Evolutionary conservation across 352 stramenopile species (phyloP), one percentile per base, ranked within the genome.

Genomic region (Hyaloperonospora brassicae): DNA sequence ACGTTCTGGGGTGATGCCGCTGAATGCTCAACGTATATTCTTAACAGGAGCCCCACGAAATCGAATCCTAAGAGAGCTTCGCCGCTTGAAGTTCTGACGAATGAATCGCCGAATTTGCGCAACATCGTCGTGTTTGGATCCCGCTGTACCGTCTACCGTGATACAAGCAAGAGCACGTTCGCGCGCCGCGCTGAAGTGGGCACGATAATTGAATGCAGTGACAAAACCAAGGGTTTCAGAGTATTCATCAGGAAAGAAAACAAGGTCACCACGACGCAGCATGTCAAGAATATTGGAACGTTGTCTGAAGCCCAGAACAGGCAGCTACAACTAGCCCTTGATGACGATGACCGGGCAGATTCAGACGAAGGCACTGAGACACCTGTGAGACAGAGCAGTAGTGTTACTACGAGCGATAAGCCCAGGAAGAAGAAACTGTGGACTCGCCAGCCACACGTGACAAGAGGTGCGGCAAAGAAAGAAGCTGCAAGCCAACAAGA

Each of bases 1-100:
- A 41, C 14, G 6, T 66, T 66, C 46, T 73, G 64, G 59, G 55
- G 62, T 1, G 48, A 72, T 25, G 62, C 66, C 0, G 56, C 44
- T 5, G 45, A 67, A 35, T 68, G 67, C 27, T 61, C 54, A 0
- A 46, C 48, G 2, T 70, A 70, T 27, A 50, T 72, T 1, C 36
- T 72, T 11, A 76, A 67, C 24, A 17, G 62, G 2, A 64, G 54
- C 31, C 52, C 55, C 1, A 71, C 46, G 5, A 52, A 46, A 0
- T 31, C 44, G 0, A 75, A 75, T 22, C 42, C 27, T 25, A 6
- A 36, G 41, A 5, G 6, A 9, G 24, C 31, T 40, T 54, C 40
- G 41, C 47, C 59, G 27, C 27, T 31, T 31, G 27, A 31, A 31
- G 27, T 31, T 7, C 7, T 31, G 7, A 31, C 27, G 27, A 31